phyloP scores from a whole-genome alignment of 2,329 filamentous ascomycete species.

The Colletotrichum gloeosporioides region DNA sequence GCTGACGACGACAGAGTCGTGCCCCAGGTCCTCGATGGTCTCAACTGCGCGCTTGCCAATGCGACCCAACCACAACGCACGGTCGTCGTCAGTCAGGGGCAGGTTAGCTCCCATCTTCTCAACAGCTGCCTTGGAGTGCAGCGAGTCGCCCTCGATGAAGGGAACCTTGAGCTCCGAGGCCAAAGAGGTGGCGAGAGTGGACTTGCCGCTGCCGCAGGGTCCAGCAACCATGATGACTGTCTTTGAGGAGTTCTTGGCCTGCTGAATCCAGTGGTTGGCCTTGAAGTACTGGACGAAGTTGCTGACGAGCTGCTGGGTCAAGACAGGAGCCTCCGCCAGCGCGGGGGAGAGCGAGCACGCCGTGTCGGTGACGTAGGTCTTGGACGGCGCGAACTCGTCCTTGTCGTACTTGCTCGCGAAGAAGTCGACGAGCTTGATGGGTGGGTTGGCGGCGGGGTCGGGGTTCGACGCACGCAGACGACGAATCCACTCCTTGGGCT shows the following conservation, averaged over 20 bases:
- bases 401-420: slow-evolving; percentile 43
- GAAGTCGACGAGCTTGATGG: slow-evolving; percentile 59
- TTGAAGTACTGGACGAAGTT: slow-evolving; percentile 43
- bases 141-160: slow-evolving; percentile 45
- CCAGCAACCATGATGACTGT: slow-evolving; percentile 40
- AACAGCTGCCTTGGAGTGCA: slow-evolving; percentile 37
- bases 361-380: slow-evolving; percentile 43
- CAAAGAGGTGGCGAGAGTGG: slow-evolving; percentile 38
- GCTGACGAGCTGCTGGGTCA: slow-evolving; percentile 35
- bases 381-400: slow-evolving; percentile 48
- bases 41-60: slow-evolving; percentile 28
- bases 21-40: slow-evolving; percentile 29
- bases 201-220: slow-evolving; percentile 46
- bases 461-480: slow-evolving; percentile 47
- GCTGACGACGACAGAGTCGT: slow-evolving; percentile 36
- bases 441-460: slow-evolving; percentile 52
- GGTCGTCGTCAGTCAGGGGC: slow-evolving; percentile 37
- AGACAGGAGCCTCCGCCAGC: slow-evolving; percentile 40
- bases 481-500: slow-evolving; percentile 47
- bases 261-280: slow-evolving; percentile 44
- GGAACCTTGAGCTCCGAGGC: slow-evolving; percentile 31
- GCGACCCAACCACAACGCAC: slow-evolving; percentile 33
- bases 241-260: slow-evolving; percentile 10
- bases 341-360: slow-evolving; percentile 47
- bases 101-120: slow-evolving; percentile 34